A percentile compares a stretch with the other conserved stretches of the same genome.
These are phyloP conservation scores for Aspergillus heteromorphus DNA, from an alignment of 495 filamentous ascomycete genomes.

Conservation along the genomic window DNA sequence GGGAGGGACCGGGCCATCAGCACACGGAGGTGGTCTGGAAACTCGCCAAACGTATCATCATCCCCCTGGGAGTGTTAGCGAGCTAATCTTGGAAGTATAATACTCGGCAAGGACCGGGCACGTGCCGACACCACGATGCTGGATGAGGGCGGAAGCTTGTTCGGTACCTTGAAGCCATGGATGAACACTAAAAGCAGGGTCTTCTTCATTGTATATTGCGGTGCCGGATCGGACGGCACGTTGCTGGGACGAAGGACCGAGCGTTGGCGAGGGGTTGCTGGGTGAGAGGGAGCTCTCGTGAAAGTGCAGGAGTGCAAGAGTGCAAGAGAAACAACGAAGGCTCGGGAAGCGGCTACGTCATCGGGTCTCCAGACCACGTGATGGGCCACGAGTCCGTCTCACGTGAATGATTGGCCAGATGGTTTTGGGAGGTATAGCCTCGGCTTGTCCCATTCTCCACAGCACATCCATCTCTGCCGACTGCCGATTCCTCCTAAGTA, in stretches of 20 bases:
- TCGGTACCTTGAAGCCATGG: slow-evolving; percentile 88
- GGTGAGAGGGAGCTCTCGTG: background rate
- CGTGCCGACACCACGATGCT: background rate
- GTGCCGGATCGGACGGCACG: background rate
- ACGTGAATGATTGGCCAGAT: background rate
- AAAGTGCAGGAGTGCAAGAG: too few relatives aligned
- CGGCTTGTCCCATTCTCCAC: slow-evolving; percentile 5
- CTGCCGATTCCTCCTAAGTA: background rate
- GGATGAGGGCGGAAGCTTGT: background rate
- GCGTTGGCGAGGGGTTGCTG: background rate
- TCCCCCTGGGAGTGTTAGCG: slow-evolving; percentile 55
- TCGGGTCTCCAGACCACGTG: background rate
- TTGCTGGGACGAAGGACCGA: background rate
- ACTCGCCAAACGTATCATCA: slow-evolving; percentile 79
- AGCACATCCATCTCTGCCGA: background rate
- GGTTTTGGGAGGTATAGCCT: background rate
- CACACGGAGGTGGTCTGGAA: slow-evolving; percentile 67
- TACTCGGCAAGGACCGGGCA: background rate
- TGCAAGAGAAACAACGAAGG: too few relatives aligned
- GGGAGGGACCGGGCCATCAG: slow-evolving; percentile 69
- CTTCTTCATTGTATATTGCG: slow-evolving; percentile 62
- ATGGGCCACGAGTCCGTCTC: background rate
- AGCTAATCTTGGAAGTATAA: slow-evolving; percentile 5
- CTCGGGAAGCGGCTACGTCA: slow-evolving; percentile 2
- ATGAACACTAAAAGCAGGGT: slow-evolving; percentile 89